phyloP scores from a whole-genome alignment of 345 rosid genomes.

The Lepidium didymum region DNA sequence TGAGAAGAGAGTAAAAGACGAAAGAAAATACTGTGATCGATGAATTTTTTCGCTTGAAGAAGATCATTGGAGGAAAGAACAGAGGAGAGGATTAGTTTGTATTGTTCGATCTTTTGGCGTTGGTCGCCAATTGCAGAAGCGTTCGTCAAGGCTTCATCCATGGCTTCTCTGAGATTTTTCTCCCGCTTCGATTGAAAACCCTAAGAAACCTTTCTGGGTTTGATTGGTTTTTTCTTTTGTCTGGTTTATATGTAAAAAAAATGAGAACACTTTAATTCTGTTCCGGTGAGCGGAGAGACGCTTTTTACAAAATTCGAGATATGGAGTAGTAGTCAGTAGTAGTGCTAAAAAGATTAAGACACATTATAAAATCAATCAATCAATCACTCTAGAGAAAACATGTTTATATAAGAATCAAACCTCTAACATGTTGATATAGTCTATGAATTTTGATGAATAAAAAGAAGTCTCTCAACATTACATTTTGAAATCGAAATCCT shows the following conservation, averaged over 20 bases:
- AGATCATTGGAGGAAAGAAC: conserved; percentile 82
- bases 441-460: too few relatives aligned
- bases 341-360: too few relatives aligned
- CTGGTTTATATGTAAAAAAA: not conserved
- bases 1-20: not conserved
- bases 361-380: too few relatives aligned
- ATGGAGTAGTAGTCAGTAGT: too few relatives aligned
- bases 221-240: not conserved
- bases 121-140: conserved; percentile 80
- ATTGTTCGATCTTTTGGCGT: conserved; percentile 98
- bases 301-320: too few relatives aligned
- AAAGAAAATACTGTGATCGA: conserved; percentile 59
- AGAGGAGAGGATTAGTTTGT: conserved; percentile 79
- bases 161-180: conserved; percentile 22
- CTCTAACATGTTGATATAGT: too few relatives aligned
- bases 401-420: too few relatives aligned
- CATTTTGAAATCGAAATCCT: too few relatives aligned
- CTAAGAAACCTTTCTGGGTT: conserved; percentile 2
- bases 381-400: too few relatives aligned
- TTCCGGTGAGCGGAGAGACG: not conserved
- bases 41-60: conserved; percentile 70
- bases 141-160: conserved; percentile 71
- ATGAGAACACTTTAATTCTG: not conserved
- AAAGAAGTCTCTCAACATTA: too few relatives aligned
- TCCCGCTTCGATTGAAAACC: conserved; percentile 21